phyloP scores from a whole-genome alignment of 108 stramenopile species.

The Nitzschia inconspicua region DNA sequence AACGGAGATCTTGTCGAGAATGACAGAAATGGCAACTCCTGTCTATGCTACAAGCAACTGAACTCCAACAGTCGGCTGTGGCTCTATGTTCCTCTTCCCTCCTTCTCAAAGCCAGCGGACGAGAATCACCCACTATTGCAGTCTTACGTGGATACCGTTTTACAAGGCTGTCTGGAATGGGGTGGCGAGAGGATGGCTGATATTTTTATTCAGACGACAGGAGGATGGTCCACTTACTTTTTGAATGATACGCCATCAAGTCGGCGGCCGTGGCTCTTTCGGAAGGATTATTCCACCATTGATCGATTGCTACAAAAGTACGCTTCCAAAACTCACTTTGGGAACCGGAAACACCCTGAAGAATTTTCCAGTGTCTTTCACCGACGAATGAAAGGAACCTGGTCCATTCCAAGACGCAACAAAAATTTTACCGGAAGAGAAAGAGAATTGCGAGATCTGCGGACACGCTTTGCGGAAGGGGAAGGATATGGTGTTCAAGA shows the following conservation, averaged over 20 bases:
- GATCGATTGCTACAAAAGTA: slow-evolving; percentile 46
- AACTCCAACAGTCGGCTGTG: slow-evolving; percentile 35
- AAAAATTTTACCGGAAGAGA: slow-evolving; percentile 57
- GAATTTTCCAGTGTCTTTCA: slow-evolving; percentile 64
- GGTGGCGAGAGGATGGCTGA: slow-evolving; percentile 65
- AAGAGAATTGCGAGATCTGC: slow-evolving; percentile 30
- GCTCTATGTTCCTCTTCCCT: slow-evolving; percentile 54
- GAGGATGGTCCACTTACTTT: slow-evolving; percentile 58
- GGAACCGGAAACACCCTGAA: slow-evolving; percentile 59
- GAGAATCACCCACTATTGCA: slow-evolving; percentile 66
- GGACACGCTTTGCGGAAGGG: slow-evolving; percentile 13
- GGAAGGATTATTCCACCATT: slow-evolving; percentile 61
- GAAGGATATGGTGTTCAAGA: neutral
- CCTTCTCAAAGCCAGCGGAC: slow-evolving; percentile 35
- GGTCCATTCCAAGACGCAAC: slow-evolving; percentile 56
- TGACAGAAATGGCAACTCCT: no score
- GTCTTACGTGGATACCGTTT: slow-evolving; percentile 70
- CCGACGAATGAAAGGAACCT: slow-evolving; percentile 37
- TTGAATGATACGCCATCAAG: slow-evolving; percentile 65
- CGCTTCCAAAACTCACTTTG: slow-evolving; percentile 41
- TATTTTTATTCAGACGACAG: slow-evolving; percentile 49
- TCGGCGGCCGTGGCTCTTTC: slow-evolving; percentile 64
- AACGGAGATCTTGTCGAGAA: no score
- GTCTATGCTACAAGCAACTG: slow-evolving; percentile 3
- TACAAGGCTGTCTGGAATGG: slow-evolving; percentile 74